These are phyloP conservation scores for Aspergillus uvarum DNA, from an alignment of 2,329 filamentous ascomycete genomes.

Conservation along the genomic window DNA sequence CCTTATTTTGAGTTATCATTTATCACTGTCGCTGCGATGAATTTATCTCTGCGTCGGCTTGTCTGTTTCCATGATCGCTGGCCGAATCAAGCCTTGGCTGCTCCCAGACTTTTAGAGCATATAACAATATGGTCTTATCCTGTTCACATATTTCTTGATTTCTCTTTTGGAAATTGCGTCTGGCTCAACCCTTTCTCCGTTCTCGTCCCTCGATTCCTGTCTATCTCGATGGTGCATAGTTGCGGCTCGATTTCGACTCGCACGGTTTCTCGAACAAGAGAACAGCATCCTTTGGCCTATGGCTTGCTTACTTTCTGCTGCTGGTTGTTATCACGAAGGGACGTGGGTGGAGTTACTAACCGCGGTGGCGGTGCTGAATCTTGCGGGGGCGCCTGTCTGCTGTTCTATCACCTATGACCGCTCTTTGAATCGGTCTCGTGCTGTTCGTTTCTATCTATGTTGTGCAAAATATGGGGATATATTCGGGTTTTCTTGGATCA, in stretches of 20 bases:
- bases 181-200: not conserved
- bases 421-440: conserved; percentile 6
- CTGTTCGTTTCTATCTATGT: conserved; percentile 1
- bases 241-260: not conserved
- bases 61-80: conserved; percentile 21
- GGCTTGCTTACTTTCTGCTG: conserved; percentile 13
- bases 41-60: conserved; percentile 9
- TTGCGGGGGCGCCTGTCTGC: not conserved
- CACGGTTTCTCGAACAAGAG: not conserved
- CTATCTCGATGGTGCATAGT: not conserved
- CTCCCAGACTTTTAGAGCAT: conserved; percentile 1
- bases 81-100: conserved; percentile 17
- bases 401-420: not conserved
- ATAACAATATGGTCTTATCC: conserved; percentile 1
- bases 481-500: not conserved
- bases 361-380: conserved; percentile 3
- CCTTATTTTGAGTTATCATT: not conserved
- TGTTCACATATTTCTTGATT: conserved; percentile 9
- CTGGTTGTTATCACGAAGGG: conserved; percentile 5
- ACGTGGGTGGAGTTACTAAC: conserved; percentile 6
- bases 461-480: conserved; percentile 6
- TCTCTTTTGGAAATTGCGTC: conserved; percentile 3
- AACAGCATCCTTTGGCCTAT: not conserved
- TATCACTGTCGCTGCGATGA: not conserved
- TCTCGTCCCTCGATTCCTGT: not conserved